Percentiles rank a stretch among this genome's conserved stretches.
phyloP scores from a whole-genome alignment of 768 basidiomycete genomes.

The Trametes maxima region DNA sequence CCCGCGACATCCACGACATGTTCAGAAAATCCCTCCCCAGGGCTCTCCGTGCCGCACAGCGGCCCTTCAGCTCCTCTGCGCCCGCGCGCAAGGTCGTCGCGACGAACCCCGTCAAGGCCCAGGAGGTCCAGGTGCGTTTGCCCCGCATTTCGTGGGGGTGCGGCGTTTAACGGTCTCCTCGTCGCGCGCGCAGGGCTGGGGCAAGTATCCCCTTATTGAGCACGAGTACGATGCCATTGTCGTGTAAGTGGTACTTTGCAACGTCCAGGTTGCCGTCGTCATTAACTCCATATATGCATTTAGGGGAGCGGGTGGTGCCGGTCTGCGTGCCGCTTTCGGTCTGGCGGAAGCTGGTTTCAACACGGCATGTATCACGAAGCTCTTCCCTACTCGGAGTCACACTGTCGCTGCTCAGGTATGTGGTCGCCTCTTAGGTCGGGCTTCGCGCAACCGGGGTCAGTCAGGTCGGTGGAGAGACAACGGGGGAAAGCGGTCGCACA shows the following conservation, averaged over 20 bases:
- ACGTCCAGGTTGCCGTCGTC: background rate
- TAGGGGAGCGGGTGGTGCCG: constrained; percentile 97
- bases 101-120: constrained; percentile 75
- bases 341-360: constrained; percentile 98
- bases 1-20: constrained; percentile 45
- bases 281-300: background rate
- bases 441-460: no score
- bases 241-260: constrained; percentile 62
- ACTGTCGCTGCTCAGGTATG: constrained; percentile 95
- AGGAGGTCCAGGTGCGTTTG: constrained; percentile 70
- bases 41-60: constrained; percentile 47
- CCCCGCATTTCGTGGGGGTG: constrained; percentile 7
- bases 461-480: no score
- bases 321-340: constrained; percentile 97
- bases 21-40: constrained; percentile 64
- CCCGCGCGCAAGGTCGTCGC: constrained; percentile 62
- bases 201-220: constrained; percentile 95
- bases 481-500: no score
- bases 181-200: constrained; percentile 63
- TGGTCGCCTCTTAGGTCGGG: constrained; percentile 3
- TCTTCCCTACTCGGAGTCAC: constrained; percentile 98
- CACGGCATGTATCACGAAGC: constrained; percentile 98
- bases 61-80: constrained; percentile 69
- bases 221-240: constrained; percentile 99
- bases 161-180: constrained; percentile 7